These are phyloP conservation scores for Annulohypoxylon bovei DNA, from an alignment of 495 filamentous ascomycete species.

Conservation along the genomic window DNA sequence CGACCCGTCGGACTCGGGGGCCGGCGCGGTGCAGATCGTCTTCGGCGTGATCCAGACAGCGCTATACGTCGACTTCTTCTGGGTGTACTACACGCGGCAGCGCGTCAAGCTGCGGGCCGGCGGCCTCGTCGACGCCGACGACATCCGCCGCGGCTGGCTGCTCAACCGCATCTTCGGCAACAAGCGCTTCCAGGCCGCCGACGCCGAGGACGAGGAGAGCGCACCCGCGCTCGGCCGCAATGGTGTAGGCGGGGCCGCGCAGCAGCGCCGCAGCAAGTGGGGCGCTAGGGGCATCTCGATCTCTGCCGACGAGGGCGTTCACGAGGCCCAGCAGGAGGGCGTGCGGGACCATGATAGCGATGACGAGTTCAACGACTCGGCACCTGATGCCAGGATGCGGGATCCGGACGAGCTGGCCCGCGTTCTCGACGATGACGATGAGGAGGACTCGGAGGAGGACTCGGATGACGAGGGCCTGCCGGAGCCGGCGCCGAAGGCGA, in stretches of 20 bases:
- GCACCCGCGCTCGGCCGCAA: conserved; percentile 54
- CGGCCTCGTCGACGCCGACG: conserved; percentile 92
- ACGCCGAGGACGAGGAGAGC: conserved; percentile 57
- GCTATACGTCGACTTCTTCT: conserved; percentile 93
- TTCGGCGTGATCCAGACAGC: conserved; percentile 92
- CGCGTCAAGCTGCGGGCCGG: conserved; percentile 92
- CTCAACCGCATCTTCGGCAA: conserved; percentile 63
- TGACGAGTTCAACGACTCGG: conserved; percentile 50
- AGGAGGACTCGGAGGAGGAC: conserved; percentile 56
- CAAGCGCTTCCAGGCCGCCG: conserved; percentile 51
- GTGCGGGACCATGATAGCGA: conserved; percentile 12
- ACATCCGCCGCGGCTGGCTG: conserved; percentile 84
- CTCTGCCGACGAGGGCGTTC: conserved; percentile 78
- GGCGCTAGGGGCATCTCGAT: conserved; percentile 81
- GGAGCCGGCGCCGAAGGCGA: conserved; percentile 16
- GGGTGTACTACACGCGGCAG: conserved; percentile 95
- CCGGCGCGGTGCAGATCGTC: conserved; percentile 77
- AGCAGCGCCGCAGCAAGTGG: conserved; percentile 66
- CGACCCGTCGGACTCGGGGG: conserved; percentile 62
- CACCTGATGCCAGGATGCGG: conserved; percentile 64
- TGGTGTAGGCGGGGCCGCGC: conserved; percentile 20
- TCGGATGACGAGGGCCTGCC: conserved; percentile 48
- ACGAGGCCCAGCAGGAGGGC: conserved; percentile 56
- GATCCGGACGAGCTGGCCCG: conserved; percentile 66
- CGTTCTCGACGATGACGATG: conserved; percentile 64